These are phyloP conservation scores for Mycena albidolilacea DNA, from an alignment of 768 basidiomycete species.

Conservation along the genomic window DNA sequence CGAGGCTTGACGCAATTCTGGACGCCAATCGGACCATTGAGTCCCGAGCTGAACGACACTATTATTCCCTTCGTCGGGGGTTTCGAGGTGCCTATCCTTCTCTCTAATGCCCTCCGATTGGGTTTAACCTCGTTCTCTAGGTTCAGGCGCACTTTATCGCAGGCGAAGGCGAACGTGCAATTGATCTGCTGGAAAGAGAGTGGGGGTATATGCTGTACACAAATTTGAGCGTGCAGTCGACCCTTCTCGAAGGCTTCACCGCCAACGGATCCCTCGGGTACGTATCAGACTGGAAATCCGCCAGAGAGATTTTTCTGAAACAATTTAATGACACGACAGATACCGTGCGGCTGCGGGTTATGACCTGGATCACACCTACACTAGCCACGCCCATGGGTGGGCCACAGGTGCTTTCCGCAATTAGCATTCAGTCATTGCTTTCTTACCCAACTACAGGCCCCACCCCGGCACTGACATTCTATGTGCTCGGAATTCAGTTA, in stretches of 20 bases:
- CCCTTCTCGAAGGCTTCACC: constrained; percentile 63
- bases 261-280: constrained; percentile 63
- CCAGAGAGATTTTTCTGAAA: neutral
- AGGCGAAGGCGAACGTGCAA: constrained; percentile 60
- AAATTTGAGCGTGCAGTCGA: constrained; percentile 56
- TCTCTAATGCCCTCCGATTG: no score
- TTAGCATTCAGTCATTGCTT: neutral
- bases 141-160: constrained; percentile 66
- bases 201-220: constrained; percentile 69
- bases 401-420: constrained; percentile 44
- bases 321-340: constrained; percentile 36
- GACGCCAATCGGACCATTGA: constrained; percentile 63
- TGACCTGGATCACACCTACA: constrained; percentile 62
- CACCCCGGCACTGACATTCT: constrained; percentile 63
- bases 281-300: constrained; percentile 11
- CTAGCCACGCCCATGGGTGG: constrained; percentile 66
- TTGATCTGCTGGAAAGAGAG: constrained; percentile 61
- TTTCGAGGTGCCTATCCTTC: constrained; percentile 54
- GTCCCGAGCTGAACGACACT: constrained; percentile 65
- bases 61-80: constrained; percentile 69
- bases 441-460: constrained; percentile 48
- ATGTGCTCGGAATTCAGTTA: constrained; percentile 60
- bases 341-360: constrained; percentile 64
- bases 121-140: constrained; percentile 41
- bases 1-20: constrained; percentile 61